Percentiles rank a stretch among this genome's conserved stretches.
Evolutionary conservation across 768 basidiomycete species (phyloP).

Genomic region (Rhizopogon vulgaris): DNA sequence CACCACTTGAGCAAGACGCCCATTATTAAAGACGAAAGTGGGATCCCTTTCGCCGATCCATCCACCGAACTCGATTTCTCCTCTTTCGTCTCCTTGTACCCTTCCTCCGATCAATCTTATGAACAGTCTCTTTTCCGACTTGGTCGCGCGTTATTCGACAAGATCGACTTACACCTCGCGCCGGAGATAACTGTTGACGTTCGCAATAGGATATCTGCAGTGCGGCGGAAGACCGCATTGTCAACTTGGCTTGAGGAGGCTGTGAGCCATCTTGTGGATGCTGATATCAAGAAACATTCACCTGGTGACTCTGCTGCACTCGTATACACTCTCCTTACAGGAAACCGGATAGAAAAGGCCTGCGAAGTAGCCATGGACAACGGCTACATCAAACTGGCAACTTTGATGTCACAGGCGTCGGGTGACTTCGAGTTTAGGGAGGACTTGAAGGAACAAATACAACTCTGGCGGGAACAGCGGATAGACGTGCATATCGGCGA

Average conservation of each 20-base stretch:
- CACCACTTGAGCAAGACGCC: slow-evolving; percentile 72
- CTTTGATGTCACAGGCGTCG: slow-evolving; percentile 80
- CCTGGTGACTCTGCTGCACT: slow-evolving; percentile 39
- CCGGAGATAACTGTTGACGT: slow-evolving; percentile 51
- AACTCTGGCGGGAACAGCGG: slow-evolving; percentile 76
- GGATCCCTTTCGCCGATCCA: slow-evolving; percentile 64
- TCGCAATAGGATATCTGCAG: slow-evolving; percentile 47
- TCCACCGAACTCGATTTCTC: slow-evolving; percentile 64
- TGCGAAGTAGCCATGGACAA: slow-evolving; percentile 67
- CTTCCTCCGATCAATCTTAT: slow-evolving; percentile 60
- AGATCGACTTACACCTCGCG: slow-evolving; percentile 59
- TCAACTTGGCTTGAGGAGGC: slow-evolving; percentile 80
- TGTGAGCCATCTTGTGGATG: slow-evolving; percentile 65
- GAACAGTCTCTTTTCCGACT: slow-evolving; percentile 86
- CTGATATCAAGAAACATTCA: slow-evolving; percentile 52
- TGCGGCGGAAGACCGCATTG: slow-evolving; percentile 74
- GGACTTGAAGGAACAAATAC: slow-evolving; percentile 70
- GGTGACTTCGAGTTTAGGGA: slow-evolving; percentile 70
- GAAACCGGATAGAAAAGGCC: slow-evolving; percentile 84
- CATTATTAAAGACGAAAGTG: slow-evolving; percentile 64
- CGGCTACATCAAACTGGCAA: slow-evolving; percentile 80
- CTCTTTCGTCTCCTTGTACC: slow-evolving; percentile 69
- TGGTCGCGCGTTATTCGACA: slow-evolving; percentile 84
- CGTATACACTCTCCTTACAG: slow-evolving; percentile 77
- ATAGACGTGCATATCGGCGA: slow-evolving; percentile 63